phyloP scores from a whole-genome alignment of 768 basidiomycete species.

The Leucogyrophana mollusca region DNA sequence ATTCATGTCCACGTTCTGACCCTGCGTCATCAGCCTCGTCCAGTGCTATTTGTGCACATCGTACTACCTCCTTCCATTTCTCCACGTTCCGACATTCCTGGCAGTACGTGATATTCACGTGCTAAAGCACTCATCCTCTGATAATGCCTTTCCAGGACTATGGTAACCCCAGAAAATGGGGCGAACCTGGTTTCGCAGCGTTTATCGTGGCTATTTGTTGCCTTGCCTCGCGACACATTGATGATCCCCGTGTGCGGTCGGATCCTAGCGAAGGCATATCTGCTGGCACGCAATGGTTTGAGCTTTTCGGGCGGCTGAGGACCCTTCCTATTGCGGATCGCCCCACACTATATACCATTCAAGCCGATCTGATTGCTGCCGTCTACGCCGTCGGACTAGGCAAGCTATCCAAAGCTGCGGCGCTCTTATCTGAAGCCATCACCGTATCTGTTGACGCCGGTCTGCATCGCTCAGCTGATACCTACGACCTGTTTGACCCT shows the following conservation, averaged over 20 bases:
- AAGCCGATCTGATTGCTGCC: constrained; percentile 88
- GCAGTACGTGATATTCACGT: constrained; percentile 44
- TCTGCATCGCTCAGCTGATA: constrained; percentile 83
- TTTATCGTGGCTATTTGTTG: constrained; percentile 94
- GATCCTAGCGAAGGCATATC: constrained; percentile 82
- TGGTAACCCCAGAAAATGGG: constrained; percentile 93
- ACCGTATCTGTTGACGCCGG: constrained; percentile 89
- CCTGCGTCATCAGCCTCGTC: constrained; percentile 51
- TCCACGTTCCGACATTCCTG: constrained; percentile 89
- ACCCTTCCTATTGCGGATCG: constrained; percentile 86
- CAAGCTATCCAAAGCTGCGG: constrained; percentile 82
- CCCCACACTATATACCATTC: constrained; percentile 89
- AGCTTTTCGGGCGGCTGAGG: constrained; percentile 81
- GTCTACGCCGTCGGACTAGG: constrained; percentile 92
- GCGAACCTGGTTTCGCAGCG: constrained; percentile 90
- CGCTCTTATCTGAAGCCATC: constrained; percentile 81
- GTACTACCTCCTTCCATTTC: constrained; percentile 89
- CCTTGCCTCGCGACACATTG: constrained; percentile 87
- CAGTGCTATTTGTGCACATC: constrained; percentile 89
- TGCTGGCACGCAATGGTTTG: constrained; percentile 90
- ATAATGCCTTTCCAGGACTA: constrained; percentile 61
- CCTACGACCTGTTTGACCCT: constrained; percentile 83
- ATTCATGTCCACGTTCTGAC: constrained; percentile 5
- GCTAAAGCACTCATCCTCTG: constrained; percentile 11
- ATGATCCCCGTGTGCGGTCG: constrained; percentile 85